Evolutionary conservation across 768 basidiomycete species (phyloP).

Genomic region (Psilocybe sp.): DNA sequence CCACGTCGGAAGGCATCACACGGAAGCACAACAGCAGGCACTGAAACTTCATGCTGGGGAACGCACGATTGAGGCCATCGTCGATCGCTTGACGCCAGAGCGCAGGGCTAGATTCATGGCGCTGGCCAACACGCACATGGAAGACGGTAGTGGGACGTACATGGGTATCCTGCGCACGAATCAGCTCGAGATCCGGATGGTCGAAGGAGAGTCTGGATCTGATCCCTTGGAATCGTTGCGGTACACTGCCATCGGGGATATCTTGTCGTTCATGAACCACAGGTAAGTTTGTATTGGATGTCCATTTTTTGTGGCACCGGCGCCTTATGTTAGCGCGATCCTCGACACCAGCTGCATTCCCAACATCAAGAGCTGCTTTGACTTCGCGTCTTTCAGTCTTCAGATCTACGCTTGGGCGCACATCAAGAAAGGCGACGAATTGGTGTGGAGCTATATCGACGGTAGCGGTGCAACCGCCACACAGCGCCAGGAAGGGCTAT

Average conservation of each 20-base stretch:
- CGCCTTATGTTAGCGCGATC: not conserved
- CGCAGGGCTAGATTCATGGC: conserved; percentile 25
- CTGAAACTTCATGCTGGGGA: conserved; percentile 9
- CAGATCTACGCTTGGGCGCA: conserved; percentile 22
- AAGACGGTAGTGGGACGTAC: conserved; percentile 32
- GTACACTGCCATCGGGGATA: conserved; percentile 3
- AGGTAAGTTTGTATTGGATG: conserved; percentile 20
- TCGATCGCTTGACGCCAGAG: conserved; percentile 22
- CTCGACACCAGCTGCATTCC: conserved; percentile 25
- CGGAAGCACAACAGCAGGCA: no score
- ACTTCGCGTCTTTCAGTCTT: conserved; percentile 27
- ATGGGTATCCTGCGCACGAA: conserved; percentile 33
- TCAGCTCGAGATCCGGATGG: conserved; percentile 18
- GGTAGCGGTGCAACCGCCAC: conserved; percentile 12
- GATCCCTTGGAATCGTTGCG: not conserved
- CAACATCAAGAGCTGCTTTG: conserved; percentile 24
- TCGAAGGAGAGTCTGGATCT: conserved; percentile 15
- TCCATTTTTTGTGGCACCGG: not conserved
- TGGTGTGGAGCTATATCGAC: conserved; percentile 25
- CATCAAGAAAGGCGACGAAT: conserved; percentile 29
- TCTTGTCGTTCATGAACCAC: conserved; percentile 29
- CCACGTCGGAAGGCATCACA: no score
- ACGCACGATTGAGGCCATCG: conserved; percentile 13
- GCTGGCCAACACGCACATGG: conserved; percentile 27
- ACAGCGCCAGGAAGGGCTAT: conserved; percentile 22